Base-by-base conservation (phyloP, 179 eudicot genomes). In the Heliamphora pulchella region DNA sequence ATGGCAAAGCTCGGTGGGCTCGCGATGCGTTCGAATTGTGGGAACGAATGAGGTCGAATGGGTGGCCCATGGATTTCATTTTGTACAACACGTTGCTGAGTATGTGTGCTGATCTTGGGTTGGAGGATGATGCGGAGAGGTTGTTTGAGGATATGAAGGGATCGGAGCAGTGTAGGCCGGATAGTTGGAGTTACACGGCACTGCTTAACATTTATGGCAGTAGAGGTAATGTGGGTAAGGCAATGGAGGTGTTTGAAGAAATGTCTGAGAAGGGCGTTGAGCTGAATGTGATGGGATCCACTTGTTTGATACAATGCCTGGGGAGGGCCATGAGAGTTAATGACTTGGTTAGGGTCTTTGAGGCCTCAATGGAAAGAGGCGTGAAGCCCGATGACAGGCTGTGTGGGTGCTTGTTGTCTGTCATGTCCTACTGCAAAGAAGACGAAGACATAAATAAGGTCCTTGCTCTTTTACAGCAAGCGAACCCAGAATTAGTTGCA, bases 101-200 rank as follows among this genome's bases (percentile, higher is more conserved):
- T 76, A 96, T 94, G 98, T 96, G 98, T 86, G 99, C 98, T 0
- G 98, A 96, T 87, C 88, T 94, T 7, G 99, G 99, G 54, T 85
- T 92, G 76, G 92, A 89, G 77, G 98, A 92, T 66, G 98, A 92
- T 79, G 98, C 93, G 0, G 98, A 92, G 85, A 88, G 46, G 64
- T 86, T 96, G 47, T 96, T 96, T 62, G 92, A 90, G 64, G 98
- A 96, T 80, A 94, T 94, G 99, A 96, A 91, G 85, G 84, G 78
- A 22, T 91, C 93, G 3, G 83, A 86, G 83, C 83, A 78, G 48
- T 87, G 90, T 84, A 88, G 77, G 77, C 99, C 98, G 0, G 98
- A 96, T 86, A 90, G 89, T 81, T 94, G 90, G 88, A 94, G 94
- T 86, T 96, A 89, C 85, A 94, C 99, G 0, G 97, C 99, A 8